A percentile compares a stretch with the other conserved stretches of the same genome.
Evolutionary conservation across 176 grass and related monocot genomes (phyloP).

Genomic region (Leersia perrieri): DNA sequence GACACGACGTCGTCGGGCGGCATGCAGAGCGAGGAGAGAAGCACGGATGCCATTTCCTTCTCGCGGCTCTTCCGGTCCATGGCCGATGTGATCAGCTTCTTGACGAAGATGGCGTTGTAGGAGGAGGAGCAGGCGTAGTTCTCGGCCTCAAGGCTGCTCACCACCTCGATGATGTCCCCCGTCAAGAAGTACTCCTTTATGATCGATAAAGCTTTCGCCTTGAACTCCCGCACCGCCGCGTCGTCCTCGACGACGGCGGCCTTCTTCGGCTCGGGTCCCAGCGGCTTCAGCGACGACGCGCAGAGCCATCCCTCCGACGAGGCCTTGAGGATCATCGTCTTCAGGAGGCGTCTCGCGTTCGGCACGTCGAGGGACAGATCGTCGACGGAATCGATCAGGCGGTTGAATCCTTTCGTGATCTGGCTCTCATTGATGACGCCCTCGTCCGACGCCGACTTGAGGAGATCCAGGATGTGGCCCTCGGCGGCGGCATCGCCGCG

Average conservation of each 20-base stretch:
- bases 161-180: conserved; percentile 41
- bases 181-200: conserved; percentile 64
- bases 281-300: conserved; percentile 44
- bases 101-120: conserved; percentile 63
- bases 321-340: conserved; percentile 45
- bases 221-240: conserved; percentile 33
- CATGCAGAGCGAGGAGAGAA: conserved; percentile 66
- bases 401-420: conserved; percentile 58
- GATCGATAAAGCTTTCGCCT: conserved; percentile 18
- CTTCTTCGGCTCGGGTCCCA: conserved; percentile 34
- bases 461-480: conserved; percentile 46
- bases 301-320: conserved; percentile 68
- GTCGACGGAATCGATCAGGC: conserved; percentile 52
- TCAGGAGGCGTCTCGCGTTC: conserved; percentile 45
- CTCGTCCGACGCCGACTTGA: conserved; percentile 57
- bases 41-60: conserved; percentile 74
- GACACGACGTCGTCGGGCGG: conserved; percentile 54
- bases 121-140: conserved; percentile 32
- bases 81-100: conserved; percentile 53
- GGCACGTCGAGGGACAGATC: conserved; percentile 78
- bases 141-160: conserved; percentile 38
- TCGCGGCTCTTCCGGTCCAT: conserved; percentile 84
- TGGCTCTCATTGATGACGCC: conserved; percentile 74
- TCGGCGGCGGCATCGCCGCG: conserved; percentile 39
- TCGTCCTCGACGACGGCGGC: conserved; percentile 26